phyloP scores from a whole-genome alignment of 2,329 filamentous ascomycete species.

The Aspergillus intermedius region DNA sequence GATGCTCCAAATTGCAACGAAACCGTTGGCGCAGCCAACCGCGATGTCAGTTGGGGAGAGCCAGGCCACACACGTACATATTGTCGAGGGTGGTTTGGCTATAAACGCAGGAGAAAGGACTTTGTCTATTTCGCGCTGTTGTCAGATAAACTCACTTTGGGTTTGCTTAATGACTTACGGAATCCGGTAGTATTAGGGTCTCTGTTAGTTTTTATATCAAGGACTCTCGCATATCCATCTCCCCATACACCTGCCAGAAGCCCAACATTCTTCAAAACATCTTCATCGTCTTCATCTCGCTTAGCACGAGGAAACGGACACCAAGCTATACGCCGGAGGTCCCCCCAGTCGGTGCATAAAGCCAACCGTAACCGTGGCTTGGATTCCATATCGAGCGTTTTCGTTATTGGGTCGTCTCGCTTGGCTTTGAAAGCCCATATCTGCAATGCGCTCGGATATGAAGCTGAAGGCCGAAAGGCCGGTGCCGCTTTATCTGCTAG shows the following conservation, averaged over 20 bases:
- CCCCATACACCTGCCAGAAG: conserved; percentile 52
- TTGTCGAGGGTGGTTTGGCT: conserved; percentile 42
- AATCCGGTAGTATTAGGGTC: conserved; percentile 25
- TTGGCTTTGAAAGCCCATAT: conserved; percentile 51
- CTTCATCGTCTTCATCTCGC: conserved; percentile 24
- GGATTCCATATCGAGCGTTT: conserved; percentile 37
- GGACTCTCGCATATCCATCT: conserved; percentile 52
- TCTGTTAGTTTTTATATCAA: conserved; percentile 42
- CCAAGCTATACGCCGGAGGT: conserved; percentile 51
- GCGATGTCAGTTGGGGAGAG: conserved; percentile 50
- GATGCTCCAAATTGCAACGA: conserved; percentile 49
- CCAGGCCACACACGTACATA: conserved; percentile 54
- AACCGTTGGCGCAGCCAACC: conserved; percentile 52
- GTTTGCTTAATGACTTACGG: conserved; percentile 15
- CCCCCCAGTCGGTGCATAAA: conserved; percentile 54
- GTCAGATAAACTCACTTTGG: background rate
- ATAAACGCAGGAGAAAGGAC: conserved; percentile 46
- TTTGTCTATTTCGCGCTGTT: conserved; percentile 27
- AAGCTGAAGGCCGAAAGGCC: conserved; percentile 46
- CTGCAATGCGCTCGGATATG: conserved; percentile 48
- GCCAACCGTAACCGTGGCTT: conserved; percentile 44
- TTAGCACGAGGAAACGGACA: conserved; percentile 41
- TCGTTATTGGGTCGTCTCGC: conserved; percentile 21
- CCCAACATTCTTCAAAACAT: conserved; percentile 36
- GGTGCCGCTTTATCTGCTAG: conserved; percentile 34